Percentiles rank a stretch among this genome's conserved stretches.
Evolutionary conservation across 164 flowering plant genomes (phyloP).

Genomic region (Vitis amurensis): DNA sequence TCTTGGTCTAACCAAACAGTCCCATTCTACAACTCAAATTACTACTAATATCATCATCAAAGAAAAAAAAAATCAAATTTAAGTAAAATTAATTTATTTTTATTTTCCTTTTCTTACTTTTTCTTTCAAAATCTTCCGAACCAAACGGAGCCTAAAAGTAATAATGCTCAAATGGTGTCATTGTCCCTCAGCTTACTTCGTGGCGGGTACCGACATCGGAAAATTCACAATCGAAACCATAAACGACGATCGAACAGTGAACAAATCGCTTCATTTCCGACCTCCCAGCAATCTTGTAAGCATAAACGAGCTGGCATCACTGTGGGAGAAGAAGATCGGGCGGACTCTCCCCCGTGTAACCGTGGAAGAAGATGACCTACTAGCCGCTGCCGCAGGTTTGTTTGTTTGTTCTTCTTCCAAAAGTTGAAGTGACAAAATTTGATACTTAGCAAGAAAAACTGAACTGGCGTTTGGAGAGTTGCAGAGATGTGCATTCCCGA

Average conservation of each 20-base stretch:
- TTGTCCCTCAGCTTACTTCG: slow-evolving; percentile 19
- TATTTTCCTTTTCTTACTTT: too few species aligned
- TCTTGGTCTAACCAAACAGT: too few species aligned
- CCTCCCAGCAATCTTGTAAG: slow-evolving; percentile 16
- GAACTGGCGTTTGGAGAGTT: too few species aligned
- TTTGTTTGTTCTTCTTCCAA: background rate
- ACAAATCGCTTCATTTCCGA: slow-evolving; percentile 23
- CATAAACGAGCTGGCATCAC: slow-evolving; percentile 28
- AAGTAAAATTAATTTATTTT: too few species aligned
- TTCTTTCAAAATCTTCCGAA: background rate
- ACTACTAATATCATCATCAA: too few species aligned
- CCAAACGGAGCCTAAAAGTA: background rate
- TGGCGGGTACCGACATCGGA: slow-evolving; percentile 28
- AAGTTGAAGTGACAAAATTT: too few species aligned
- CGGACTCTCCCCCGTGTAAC: slow-evolving; percentile 23
- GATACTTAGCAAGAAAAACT: too few species aligned
- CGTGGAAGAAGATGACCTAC: slow-evolving; percentile 24
- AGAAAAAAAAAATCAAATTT: too few species aligned
- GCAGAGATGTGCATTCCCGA: slow-evolving; percentile 28
- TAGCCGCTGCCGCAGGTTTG: slow-evolving; percentile 22
- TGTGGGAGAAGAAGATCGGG: slow-evolving; percentile 29
- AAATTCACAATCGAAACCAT: slow-evolving; percentile 21
- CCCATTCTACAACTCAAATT: too few species aligned
- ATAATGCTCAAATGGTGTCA: background rate
- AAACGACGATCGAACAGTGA: slow-evolving; percentile 14